Conservation (phyloP, 139 green algal species). For the Desmodesmus armatus region DNA sequence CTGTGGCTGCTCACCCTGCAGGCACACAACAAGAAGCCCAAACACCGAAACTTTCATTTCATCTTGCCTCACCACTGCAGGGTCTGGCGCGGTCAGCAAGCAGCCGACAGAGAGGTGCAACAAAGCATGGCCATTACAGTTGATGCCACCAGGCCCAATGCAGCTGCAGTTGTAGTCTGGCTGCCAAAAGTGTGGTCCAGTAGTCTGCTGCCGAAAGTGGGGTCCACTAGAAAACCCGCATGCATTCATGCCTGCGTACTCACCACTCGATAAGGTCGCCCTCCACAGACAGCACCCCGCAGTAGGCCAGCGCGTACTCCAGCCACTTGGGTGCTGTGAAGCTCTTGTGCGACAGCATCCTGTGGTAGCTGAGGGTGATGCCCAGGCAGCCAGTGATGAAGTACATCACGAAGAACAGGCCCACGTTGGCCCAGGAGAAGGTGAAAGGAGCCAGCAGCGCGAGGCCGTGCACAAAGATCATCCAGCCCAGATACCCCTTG, state of each 20-base stretch:
- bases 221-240: constrained; percentile 12
- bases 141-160: neutral
- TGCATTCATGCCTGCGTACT: too few relatives aligned
- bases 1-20: too few relatives aligned
- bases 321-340: constrained; percentile 98
- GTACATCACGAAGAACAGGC: constrained; percentile 87
- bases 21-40: too few relatives aligned
- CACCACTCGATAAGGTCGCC: constrained; percentile 96
- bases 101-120: neutral
- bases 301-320: constrained; percentile 98
- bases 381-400: constrained; percentile 96
- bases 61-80: too few relatives aligned
- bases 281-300: constrained; percentile 93
- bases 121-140: too few relatives aligned
- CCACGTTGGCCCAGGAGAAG: constrained; percentile 86
- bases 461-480: constrained; percentile 82
- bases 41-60: too few relatives aligned
- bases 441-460: constrained; percentile 81
- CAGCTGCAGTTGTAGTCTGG: neutral
- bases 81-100: neutral
- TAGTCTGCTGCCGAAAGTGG: too few relatives aligned
- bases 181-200: neutral
- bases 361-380: constrained; percentile 98
- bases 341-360: constrained; percentile 90
- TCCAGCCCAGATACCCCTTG: constrained; percentile 82